Base-by-base conservation (phyloP, 768 basidiomycete species). In the Trametes sanguinea region DNA sequence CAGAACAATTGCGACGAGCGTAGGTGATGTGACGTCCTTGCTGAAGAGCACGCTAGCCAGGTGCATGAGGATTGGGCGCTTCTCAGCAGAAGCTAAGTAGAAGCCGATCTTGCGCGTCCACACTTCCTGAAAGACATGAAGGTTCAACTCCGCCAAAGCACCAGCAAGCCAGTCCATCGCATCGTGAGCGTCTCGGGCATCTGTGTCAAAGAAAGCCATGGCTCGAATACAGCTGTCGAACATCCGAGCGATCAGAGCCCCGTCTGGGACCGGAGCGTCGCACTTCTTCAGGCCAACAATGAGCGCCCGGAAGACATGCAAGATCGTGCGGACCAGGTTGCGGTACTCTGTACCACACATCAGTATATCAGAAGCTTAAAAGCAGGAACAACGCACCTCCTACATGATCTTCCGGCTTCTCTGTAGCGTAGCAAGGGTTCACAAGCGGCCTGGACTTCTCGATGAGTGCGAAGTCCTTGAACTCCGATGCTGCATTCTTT, bases 71-170 rank as follows among this genome's bases (percentile, higher is more conserved):
- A 87, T 77, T 17, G 89, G 85, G 52, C 94, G 89, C 67, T 88
- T 87, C 65, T 87, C 82, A 0, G 88, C 85, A 65, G 84, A 84
- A 67, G 89, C 83, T 72, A 97, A 90, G 78, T 95, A 97, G 72
- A 95, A 89, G 30, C 87, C 88, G 77, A 98, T 90, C 72, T 94
- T 90, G 71, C 86, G 87, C 39, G 91, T 94, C 94, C 95, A 96
- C 35, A 98, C 92, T 76, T 97, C 94, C 73, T 96, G 91, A 73
- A 97, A 95, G 62, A 95, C 90, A 69, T 96, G 92, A 7, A 91
- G 80, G 69, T 97, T 91, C 68, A 95, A 84, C 72, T 95, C 91
- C 40, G 86, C 74, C 46, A 95, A 82, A 44, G 90, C 85, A 74
- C 85, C 83, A 5, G 84, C 84, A 53, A 90, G 77, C 81, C 88